Percentiles rank a stretch among this genome's conserved stretches.
These are phyloP conservation scores for sunflower (Helianthus annuus) DNA, from an alignment of 129 eudicot species.

Conservation along the genomic window DNA sequence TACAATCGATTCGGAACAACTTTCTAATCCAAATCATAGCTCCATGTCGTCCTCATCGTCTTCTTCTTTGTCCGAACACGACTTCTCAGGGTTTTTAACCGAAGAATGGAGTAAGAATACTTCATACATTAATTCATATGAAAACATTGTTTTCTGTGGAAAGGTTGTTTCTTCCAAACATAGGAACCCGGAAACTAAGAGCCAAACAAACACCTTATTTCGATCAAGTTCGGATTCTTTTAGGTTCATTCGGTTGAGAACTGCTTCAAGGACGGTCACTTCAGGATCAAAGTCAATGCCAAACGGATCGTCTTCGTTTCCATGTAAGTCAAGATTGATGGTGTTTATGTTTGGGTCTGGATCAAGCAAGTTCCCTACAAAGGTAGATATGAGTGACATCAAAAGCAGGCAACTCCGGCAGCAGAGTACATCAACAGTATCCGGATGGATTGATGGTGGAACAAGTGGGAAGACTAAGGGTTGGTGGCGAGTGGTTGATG, in stretches of 20 bases:
- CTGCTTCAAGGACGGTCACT: not conserved
- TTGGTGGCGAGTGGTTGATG: slow-evolving; percentile 50
- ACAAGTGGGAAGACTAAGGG: slow-evolving; percentile 34
- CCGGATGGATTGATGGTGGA: slow-evolving; percentile 6
- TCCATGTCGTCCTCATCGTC: slow-evolving; percentile 13
- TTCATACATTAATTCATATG: not conserved
- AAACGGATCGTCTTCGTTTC: slow-evolving; percentile 23
- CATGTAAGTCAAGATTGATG: slow-evolving; percentile 45
- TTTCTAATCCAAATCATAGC: not conserved
- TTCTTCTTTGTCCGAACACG: slow-evolving; percentile 32
- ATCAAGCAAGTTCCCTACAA: slow-evolving; percentile 32
- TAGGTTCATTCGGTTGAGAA: slow-evolving; percentile 19
- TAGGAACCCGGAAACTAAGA: not conserved
- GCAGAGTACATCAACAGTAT: slow-evolving; percentile 13
- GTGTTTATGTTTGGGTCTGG: slow-evolving; percentile 48
- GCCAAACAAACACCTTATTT: slow-evolving; percentile 14
- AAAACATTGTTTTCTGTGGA: slow-evolving; percentile 29
- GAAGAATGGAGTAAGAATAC: slow-evolving; percentile 28
- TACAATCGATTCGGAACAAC: not conserved
- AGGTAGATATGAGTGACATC: slow-evolving; percentile 48
- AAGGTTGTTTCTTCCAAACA: slow-evolving; percentile 26
- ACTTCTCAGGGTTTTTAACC: slow-evolving; percentile 31
- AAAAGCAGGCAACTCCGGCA: slow-evolving; percentile 47
- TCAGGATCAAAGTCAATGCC: slow-evolving; percentile 39
- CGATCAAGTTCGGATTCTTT: slow-evolving; percentile 38